Evolutionary conservation across 2,329 filamentous ascomycete species (phyloP), one percentile per base, ranked within the genome.

Genomic region (Mariannaea elegans): DNA sequence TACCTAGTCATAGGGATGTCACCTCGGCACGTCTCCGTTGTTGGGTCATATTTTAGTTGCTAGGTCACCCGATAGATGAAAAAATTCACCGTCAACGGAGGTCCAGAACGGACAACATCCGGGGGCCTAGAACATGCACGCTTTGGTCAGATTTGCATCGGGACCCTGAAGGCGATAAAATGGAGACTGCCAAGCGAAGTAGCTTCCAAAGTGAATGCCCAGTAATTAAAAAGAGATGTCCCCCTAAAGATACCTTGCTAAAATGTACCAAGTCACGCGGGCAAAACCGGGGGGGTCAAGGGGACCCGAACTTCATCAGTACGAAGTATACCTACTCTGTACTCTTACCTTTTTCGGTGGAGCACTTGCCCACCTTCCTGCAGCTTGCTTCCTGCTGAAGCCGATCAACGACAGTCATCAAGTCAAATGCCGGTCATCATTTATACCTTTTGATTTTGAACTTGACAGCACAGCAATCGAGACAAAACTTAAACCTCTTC

Each of bases 251-350:
- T 56, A 49, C 53, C 32, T 54, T 13, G 10, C n/a, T 18, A 19
- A 21, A 29, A 56, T 27, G 39, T 57, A 53, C 21, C 38, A 34
- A 45, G 42, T 67, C 58, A 65, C 55, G 61, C 67, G 67, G 67
- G 67, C 64, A 48, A 70, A 70, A 60, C 61, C 67, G 67, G 67
- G n/a, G n/a, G n/a, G 67, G 65, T 66, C 34, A 45, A 41, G 36
- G 60, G 51, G 65, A 62, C 55, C 61, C 49, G 44, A 56, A 36
- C 39, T 47, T 54, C n/a, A n/a, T n/a, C n/a, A n/a, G n/a, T 31
- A 31, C 27, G 27, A 12, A 31, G 27, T n/a, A n/a, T n/a, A n/a
- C n/a, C n/a, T 12, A 31, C 27, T 12, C 12, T 31, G 12, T 34
- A 27, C 31, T 61, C 62, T 65, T 64, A 59, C 56, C 59, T 66